These are phyloP conservation scores for Acacia melanoxylon DNA, from an alignment of 306 rosid species.

Conservation along the genomic window DNA sequence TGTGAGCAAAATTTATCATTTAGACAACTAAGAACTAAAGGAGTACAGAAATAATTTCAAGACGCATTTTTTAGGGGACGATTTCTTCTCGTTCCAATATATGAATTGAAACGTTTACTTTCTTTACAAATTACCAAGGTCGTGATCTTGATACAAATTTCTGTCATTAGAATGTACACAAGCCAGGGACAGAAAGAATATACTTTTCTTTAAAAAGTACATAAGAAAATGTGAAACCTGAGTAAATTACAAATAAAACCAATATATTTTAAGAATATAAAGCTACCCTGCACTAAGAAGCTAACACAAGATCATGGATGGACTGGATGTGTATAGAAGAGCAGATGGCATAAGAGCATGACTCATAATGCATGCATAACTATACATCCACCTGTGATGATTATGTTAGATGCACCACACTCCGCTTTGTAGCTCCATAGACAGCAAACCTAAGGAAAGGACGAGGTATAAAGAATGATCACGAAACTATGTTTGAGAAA, in stretches of 20 bases:
- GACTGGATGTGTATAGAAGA: conserved; percentile 4
- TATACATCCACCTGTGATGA: conserved; percentile 70
- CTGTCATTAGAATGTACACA: not conserved
- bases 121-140: conserved; percentile 1
- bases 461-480: conserved; percentile 20
- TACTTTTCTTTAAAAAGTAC: not conserved
- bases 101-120: not conserved
- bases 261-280: not conserved
- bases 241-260: conserved; percentile 11
- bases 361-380: conserved; percentile 19
- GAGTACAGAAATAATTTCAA: not conserved
- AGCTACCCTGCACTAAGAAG: not conserved
- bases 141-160: not conserved
- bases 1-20: not conserved
- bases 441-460: conserved; percentile 82
- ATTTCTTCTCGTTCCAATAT: conserved; percentile 16
- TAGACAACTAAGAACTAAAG: not conserved
- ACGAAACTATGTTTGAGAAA: not conserved
- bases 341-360: not conserved
- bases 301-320: conserved; percentile 1
- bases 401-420: conserved; percentile 94
- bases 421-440: conserved; percentile 97
- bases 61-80: not conserved
- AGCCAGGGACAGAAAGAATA: not conserved
- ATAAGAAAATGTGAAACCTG: not conserved